Base-by-base conservation (phyloP, 2,329 filamentous ascomycete species). In the Venturia oleaginea region DNA sequence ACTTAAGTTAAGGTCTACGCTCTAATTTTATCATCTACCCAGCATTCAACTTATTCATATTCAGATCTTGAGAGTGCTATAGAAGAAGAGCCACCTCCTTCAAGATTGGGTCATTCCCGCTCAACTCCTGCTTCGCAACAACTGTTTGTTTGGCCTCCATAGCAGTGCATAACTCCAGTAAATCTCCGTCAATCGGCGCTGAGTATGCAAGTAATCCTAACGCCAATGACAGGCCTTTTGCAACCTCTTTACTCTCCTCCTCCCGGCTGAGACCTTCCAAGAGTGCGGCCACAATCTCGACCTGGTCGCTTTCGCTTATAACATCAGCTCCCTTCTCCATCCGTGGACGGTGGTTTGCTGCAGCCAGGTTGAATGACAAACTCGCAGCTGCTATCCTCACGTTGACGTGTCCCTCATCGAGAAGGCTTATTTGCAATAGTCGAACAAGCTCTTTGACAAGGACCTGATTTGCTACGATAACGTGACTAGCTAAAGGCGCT, bases 331-430 rank as follows among this genome's bases (percentile, higher is more conserved):
- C 76, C 15, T 83, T 80, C 34, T 85, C 81, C 43, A 83, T 79
- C 24, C 90, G 83, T 32, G 83, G 78, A 59, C 84, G 84, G 69
- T 88, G 88, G 70, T 92, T 89, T 2, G 86, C 83, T 0, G 86
- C 79, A 0, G 90, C 83, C 0, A 97, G 76, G 69, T 97, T 97
- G 78, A 92, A 94, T 0, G 92, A 84, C 2, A 97, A 80, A 1
- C 88, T 91, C 0, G 92, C 86, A 0, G 92, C 90, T 1, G 92
- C 90, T 3, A 93, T 89, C 51, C 92, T 86, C 2, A 93, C 83
- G 63, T 86, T 91, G 57, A 81, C 81, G 69, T 94, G 86, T 59
- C 83, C 83, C 37, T 86, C 84, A 69, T 96, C 92, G 0, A 97
- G 81, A 32, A 97, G 86, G 67, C 88, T 91, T 1, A 86, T 84